Evolutionary conservation across 176 grass and related monocot species (phyloP).

Genomic region (Cenchrus americanus): DNA sequence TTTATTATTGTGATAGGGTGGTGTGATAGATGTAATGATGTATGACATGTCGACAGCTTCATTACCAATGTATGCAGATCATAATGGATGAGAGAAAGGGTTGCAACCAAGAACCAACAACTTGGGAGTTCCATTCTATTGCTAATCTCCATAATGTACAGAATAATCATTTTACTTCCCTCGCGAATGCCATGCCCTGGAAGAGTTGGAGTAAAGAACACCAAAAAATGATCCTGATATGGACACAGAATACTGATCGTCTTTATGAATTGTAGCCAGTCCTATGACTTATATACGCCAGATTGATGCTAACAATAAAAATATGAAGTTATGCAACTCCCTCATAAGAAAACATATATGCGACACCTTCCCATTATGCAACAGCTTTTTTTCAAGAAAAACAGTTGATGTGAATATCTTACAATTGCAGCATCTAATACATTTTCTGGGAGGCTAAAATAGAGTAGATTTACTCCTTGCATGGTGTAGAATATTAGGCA

Average conservation of each 20-base stretch:
- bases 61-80: conserved; percentile 18
- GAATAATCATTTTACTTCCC: conserved; percentile 17
- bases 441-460: background rate
- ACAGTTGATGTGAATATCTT: conserved; percentile 16
- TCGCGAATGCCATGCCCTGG: background rate
- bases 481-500: too few species aligned
- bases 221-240: conserved; percentile 11
- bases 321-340: background rate
- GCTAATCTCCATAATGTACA: conserved; percentile 9
- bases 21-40: conserved; percentile 16
- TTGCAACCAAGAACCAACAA: background rate
- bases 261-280: background rate
- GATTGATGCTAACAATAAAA: conserved; percentile 12
- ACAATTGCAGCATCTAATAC: background rate
- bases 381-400: conserved; percentile 19
- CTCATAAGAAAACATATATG: background rate
- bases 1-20: conserved; percentile 14
- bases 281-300: background rate
- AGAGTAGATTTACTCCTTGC: background rate
- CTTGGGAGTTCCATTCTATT: background rate
- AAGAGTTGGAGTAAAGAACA: background rate
- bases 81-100: background rate
- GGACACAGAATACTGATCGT: background rate
- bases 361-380: background rate
- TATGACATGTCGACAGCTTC: background rate